These are phyloP conservation scores for Botrytis galanthina DNA, from an alignment of 2,329 filamentous ascomycete genomes.

Conservation along the genomic window DNA sequence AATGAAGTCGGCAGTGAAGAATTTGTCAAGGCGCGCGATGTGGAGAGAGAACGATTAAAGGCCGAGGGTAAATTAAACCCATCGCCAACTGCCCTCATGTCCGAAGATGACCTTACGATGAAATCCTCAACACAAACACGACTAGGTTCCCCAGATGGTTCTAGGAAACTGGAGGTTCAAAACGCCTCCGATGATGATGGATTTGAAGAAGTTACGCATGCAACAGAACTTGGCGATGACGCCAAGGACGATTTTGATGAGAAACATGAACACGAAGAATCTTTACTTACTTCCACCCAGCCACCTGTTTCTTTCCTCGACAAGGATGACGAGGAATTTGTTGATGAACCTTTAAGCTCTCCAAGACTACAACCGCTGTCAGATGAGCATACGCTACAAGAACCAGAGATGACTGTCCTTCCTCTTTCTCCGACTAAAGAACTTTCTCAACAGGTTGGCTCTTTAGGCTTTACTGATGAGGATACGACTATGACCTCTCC, in stretches of 20 bases:
- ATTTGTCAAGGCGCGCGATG: slow-evolving; percentile 75
- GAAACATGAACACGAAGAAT: slow-evolving; percentile 49
- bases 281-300: slow-evolving; percentile 44
- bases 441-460: slow-evolving; percentile 35
- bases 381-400: slow-evolving; percentile 52
- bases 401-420: slow-evolving; percentile 55
- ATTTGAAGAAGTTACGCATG: slow-evolving; percentile 81
- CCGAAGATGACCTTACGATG: slow-evolving; percentile 63
- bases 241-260: slow-evolving; percentile 68
- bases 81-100: slow-evolving; percentile 43
- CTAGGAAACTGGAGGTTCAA: slow-evolving; percentile 71
- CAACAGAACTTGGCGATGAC: slow-evolving; percentile 70
- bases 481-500: slow-evolving; percentile 34
- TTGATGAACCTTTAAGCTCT: slow-evolving; percentile 74
- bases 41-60: slow-evolving; percentile 76
- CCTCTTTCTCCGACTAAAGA: slow-evolving; percentile 56
- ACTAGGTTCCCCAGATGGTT: slow-evolving; percentile 58
- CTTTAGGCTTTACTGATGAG: slow-evolving; percentile 32
- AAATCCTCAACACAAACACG: slow-evolving; percentile 48
- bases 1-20: slow-evolving; percentile 90
- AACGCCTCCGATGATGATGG: slow-evolving; percentile 85
- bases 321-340: slow-evolving; percentile 70
- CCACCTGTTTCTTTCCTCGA: slow-evolving; percentile 47
- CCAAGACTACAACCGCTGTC: slow-evolving; percentile 61
- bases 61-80: slow-evolving; percentile 67